Percentiles rank a stretch among this genome's conserved stretches.
Conservation (phyloP, 352 stramenopile genomes). For the Aphanomyces astaci region DNA sequence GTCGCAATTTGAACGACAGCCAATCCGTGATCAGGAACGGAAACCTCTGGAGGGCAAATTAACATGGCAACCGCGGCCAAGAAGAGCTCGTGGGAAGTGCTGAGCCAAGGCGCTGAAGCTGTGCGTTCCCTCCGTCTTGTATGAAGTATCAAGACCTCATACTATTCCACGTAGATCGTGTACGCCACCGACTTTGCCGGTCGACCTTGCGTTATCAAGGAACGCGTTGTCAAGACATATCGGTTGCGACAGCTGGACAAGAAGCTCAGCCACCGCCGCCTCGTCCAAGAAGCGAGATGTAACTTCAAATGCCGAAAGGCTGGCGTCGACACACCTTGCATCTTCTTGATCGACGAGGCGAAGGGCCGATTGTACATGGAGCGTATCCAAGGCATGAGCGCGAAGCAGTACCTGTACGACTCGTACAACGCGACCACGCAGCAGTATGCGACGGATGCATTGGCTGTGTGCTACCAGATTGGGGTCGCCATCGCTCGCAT, state of each 20-base stretch:
- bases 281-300: slow-evolving; percentile 74
- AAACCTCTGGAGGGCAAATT: background rate
- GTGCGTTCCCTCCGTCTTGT: slow-evolving; percentile 26
- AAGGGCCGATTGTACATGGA: slow-evolving; percentile 58
- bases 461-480: slow-evolving; percentile 74
- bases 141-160: too few species aligned
- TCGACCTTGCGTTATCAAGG: slow-evolving; percentile 67
- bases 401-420: slow-evolving; percentile 62
- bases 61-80: background rate
- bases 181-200: slow-evolving; percentile 63
- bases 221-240: slow-evolving; percentile 78
- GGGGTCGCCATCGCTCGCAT: slow-evolving; percentile 86
- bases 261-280: slow-evolving; percentile 67
- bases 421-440: slow-evolving; percentile 32
- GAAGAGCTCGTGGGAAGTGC: slow-evolving; percentile 32
- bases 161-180: slow-evolving; percentile 43
- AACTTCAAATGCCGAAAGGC: slow-evolving; percentile 73
- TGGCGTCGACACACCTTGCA: slow-evolving; percentile 58
- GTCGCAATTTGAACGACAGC: background rate
- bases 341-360: slow-evolving; percentile 76
- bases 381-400: slow-evolving; percentile 55
- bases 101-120: slow-evolving; percentile 76
- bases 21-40: background rate
- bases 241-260: slow-evolving; percentile 64
- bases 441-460: slow-evolving; percentile 39